Evolutionary conservation across 169 alveolate species (phyloP), one percentile per base, ranked within the genome.

Genomic region (Cardiosporidium cionae): DNA sequence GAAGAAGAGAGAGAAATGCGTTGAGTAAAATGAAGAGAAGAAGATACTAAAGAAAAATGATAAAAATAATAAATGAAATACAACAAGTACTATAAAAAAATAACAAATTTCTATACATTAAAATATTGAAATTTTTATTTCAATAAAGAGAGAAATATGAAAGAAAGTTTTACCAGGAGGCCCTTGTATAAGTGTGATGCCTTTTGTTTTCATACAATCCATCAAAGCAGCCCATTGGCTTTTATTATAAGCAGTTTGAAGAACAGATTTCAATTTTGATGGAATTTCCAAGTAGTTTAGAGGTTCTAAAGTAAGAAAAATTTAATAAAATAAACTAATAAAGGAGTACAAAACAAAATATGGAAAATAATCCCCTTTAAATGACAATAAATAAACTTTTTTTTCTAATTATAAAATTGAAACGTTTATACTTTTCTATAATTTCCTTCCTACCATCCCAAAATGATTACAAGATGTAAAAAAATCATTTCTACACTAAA

Each of bases 141-240:
- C 22, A 16, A 65, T 54, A 9, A 25, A 6, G 37, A 22, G 3
- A 63, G 58, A 44, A 16, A 16, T 16, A 44, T 44, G 16, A 53
- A n/a, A 9, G n/a, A n/a, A 16, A n/a, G 44, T 4, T 31, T 7
- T 6, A 69, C 76, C 81, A 0, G 88, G 88, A 1, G 84, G 84
- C 23, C 86, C 89, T 67, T 84, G 89, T 16, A 84, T 76, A 25
- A 79, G 85, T 3, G 89, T 84, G 70, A 84, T 54, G 27, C 89
- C 89, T 27, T 68, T 72, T 23, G 70, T 33, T 74, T 80, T 84
- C n/a, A 78, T 63, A 33, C 81, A 76, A 22, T 44, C 83, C 64
- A 72, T 53, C 7, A 84, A 70, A 63, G 89, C 86, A 3, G 74
- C 68, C 73, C 68, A 65, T 77, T 84, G 89, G 44, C 80, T 72